Percentiles rank a stretch among this genome's conserved stretches.
Evolutionary conservation across 495 filamentous ascomycete species (phyloP).

Genomic region (Xylaria grammica): DNA sequence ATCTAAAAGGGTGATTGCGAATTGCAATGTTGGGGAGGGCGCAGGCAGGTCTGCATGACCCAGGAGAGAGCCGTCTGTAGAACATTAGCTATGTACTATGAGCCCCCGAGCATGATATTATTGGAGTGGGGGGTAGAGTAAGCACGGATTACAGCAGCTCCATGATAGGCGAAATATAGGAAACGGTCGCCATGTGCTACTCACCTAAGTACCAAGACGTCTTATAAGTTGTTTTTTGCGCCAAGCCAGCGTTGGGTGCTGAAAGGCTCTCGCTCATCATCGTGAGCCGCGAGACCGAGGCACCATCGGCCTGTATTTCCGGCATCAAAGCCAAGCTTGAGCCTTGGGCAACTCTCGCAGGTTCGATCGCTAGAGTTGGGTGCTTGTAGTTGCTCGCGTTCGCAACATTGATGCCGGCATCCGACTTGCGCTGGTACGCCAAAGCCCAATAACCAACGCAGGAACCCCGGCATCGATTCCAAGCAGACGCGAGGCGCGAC

Average conservation of each 20-base stretch:
- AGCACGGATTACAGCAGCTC: neutral
- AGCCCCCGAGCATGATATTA: too few species aligned
- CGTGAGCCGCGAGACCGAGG: neutral
- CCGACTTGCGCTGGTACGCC: conserved; percentile 18
- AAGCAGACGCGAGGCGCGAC: conserved; percentile 20
- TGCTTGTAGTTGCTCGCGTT: conserved; percentile 11
- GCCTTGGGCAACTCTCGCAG: neutral
- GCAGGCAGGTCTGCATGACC: neutral
- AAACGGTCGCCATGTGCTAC: neutral
- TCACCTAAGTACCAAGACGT: neutral
- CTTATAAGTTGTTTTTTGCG: conserved; percentile 15
- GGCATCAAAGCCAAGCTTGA: conserved; percentile 21
- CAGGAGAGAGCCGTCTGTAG: neutral
- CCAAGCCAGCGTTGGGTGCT: neutral
- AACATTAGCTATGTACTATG: neutral
- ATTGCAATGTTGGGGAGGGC: conserved; percentile 21
- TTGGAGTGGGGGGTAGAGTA: neutral
- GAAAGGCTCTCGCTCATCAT: conserved; percentile 18
- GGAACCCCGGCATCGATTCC: conserved; percentile 22
- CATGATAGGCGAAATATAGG: neutral
- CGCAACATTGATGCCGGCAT: conserved; percentile 15
- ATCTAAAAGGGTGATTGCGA: conserved; percentile 12
- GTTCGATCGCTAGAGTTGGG: neutral
- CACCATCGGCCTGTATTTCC: conserved; percentile 10
- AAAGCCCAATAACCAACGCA: conserved; percentile 18